Evolutionary conservation across 140 eudicot genomes (phyloP).

Genomic region (Cichorium intybus): DNA sequence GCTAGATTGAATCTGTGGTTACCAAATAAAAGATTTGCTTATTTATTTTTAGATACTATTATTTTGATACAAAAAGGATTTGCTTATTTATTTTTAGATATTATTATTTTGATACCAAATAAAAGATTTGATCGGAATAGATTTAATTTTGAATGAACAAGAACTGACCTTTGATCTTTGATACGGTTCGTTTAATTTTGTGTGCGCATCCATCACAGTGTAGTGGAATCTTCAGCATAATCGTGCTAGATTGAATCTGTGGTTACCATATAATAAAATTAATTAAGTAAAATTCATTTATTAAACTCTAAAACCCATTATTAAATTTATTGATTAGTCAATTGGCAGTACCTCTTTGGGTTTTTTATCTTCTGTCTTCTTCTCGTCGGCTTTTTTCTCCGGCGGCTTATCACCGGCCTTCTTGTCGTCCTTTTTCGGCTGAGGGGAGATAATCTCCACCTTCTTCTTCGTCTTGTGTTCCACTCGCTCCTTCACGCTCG

Average conservation of each 20-base stretch:
- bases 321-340: neutral
- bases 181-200: conserved; percentile 49
- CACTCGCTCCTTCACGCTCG: conserved; percentile 42
- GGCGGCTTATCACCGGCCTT: conserved; percentile 36
- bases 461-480: conserved; percentile 57
- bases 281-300: conserved; percentile 1
- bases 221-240: conserved; percentile 57
- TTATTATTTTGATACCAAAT: no score
- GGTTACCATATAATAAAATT: neutral
- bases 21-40: no score
- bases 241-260: conserved; percentile 38
- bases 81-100: no score
- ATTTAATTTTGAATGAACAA: neutral
- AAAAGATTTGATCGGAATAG: no score
- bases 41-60: no score
- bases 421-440: conserved; percentile 35
- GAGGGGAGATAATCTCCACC: conserved; percentile 65
- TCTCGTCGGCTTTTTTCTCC: conserved; percentile 30
- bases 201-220: conserved; percentile 85
- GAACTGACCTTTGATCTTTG: conserved; percentile 54
- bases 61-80: no score
- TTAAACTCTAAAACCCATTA: neutral
- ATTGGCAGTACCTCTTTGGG: conserved; percentile 57
- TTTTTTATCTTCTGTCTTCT: conserved; percentile 28
- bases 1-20: no score